Conservation (phyloP, 1,284 basidiomycete species). For the Ceratobasidium sp. region DNA sequence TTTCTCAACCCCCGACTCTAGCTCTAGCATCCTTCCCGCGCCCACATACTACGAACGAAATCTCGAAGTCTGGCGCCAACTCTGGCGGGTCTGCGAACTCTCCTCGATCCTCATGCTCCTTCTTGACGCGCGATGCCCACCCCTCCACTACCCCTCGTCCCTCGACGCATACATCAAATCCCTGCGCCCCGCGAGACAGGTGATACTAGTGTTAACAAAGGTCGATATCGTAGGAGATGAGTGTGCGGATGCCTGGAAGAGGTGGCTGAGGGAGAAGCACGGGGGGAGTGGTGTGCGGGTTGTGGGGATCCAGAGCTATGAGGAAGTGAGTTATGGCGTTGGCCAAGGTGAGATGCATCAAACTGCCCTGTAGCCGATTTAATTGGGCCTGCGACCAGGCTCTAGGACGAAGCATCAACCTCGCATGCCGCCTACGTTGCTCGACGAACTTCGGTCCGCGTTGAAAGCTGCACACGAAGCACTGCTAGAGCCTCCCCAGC, state of each 20-base stretch:
- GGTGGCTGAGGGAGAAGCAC: constrained; percentile 68
- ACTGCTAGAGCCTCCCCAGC: constrained; percentile 74
- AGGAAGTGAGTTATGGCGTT: constrained; percentile 50
- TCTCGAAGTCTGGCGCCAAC: constrained; percentile 90
- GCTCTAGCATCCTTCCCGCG: constrained; percentile 56
- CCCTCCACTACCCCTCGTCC: constrained; percentile 64
- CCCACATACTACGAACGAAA: constrained; percentile 89
- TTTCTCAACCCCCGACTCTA: constrained; percentile 4
- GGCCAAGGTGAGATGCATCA: constrained; percentile 59
- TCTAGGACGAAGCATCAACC: constrained; percentile 64
- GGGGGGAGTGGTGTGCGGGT: constrained; percentile 64
- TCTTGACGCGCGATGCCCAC: constrained; percentile 87
- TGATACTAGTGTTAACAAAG: constrained; percentile 87
- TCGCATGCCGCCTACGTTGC: constrained; percentile 65
- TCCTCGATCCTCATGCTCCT: constrained; percentile 86
- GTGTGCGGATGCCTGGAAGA: constrained; percentile 72
- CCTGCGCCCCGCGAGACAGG: constrained; percentile 61
- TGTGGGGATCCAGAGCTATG: constrained; percentile 79
- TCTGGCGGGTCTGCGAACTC: constrained; percentile 91
- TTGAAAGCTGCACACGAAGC: constrained; percentile 75
- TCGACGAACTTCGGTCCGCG: constrained; percentile 69
- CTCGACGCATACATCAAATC: constrained; percentile 60
- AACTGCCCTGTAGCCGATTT: background rate
- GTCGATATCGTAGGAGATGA: constrained; percentile 75
- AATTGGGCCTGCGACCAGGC: constrained; percentile 23